Evolutionary conservation across 2,329 filamentous ascomycete species (phyloP), one percentile per base, ranked within the genome.

Genomic region (Basipetospora chlamydospora): DNA sequence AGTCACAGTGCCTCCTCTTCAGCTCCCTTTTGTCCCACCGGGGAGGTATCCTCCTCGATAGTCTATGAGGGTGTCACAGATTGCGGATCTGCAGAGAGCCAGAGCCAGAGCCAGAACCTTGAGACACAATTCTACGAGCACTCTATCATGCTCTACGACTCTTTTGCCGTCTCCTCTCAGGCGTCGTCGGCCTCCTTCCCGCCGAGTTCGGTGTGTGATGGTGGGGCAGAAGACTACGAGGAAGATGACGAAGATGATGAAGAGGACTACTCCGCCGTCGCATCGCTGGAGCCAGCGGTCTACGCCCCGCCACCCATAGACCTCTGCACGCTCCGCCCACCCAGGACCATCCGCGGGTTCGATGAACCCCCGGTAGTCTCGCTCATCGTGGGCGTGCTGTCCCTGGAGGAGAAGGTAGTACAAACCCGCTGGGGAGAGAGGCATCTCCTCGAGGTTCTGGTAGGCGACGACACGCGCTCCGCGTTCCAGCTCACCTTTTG

Each of bases 401-500:
- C 79, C 10, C 67, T 78, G 1, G 66, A 75, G 26, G 66, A 80
- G 1, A 74, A 81, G 17, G 67, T 67, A 2, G 73, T 94, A 15
- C 70, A 63, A 21, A 83, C 86, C 0, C 67, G 71, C 26, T 77
- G 70, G 59, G 72, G 77, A 9, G 62, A 64, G 6, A 65, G 78
- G 35, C 70, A 80, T 5, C 65, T 93, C 3, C 61, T 88, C 28
- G 85, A 93, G 54, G 55, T 90, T 2, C 62, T 87, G 1, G 74
- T 95, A 1, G 87, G 82, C 5, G 88, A 96, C 53, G 82, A 94
- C 35, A 93, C 86, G 0, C 73, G 68, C 43, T 73, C 82, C 0
- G 81, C 80, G 3, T 93, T 95, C 56, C 73, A 68, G 20, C 65
- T 95, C 38, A 87, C 80, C 3, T 85, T 93, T 52, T 96, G 88